phyloP scores from a whole-genome alignment of 176 grass and related monocot genomes.

The Triticum aestivum region IWGSC_CS_RefSeq_v2.1 NC_057799.1:493971268-493971767 shows the following conservation, averaged over 20 bases:
- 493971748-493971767: neutral
- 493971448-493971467: neutral
- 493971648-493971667: neutral
- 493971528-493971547: neutral
- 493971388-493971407: neutral
- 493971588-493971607: neutral
- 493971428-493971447: neutral
- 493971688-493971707: neutral
- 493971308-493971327: neutral
- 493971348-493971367: neutral
- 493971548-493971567: neutral
- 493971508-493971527: neutral
- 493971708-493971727: neutral
- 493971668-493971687: neutral
- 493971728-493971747: slow-evolving; percentile 4
- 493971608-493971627: neutral
- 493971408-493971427: neutral
- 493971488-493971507: neutral
- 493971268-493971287: neutral
- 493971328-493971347: neutral
- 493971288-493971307: neutral
- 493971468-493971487: neutral
- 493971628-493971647: neutral
- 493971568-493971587: neutral
- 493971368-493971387: neutral